Evolutionary conservation across 2,329 filamentous ascomycete species (phyloP).

Genomic region (Colletotrichum melonis): DNA sequence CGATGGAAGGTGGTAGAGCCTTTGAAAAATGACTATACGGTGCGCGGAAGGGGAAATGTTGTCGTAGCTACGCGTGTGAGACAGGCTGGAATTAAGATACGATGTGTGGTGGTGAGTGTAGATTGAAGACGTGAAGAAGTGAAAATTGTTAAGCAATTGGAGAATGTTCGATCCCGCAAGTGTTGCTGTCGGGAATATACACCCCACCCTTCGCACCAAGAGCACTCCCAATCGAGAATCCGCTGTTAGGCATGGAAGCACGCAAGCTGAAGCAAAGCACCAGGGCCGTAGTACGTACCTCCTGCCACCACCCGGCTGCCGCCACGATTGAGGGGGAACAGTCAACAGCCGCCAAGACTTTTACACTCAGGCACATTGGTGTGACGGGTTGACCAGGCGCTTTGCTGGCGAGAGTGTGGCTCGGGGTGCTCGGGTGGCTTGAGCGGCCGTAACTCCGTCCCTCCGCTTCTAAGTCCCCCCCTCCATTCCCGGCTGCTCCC

Average conservation of each 20-base stretch:
- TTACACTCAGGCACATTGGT: conserved; percentile 18
- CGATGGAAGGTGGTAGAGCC: not conserved
- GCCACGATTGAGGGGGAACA: not conserved
- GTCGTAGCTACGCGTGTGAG: not conserved
- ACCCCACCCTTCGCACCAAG: conserved; percentile 16
- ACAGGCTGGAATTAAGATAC: not conserved
- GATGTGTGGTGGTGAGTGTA: not conserved
- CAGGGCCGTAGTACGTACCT: not conserved
- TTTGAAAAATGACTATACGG: not conserved
- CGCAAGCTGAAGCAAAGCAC: no score
- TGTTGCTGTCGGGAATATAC: not conserved
- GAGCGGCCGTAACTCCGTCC: conserved; percentile 1
- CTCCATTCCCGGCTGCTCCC: not conserved
- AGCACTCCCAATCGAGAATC: not conserved
- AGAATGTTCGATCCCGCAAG: conserved; percentile 23
- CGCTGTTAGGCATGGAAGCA: not conserved
- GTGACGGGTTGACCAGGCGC: no score
- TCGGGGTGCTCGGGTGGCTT: conserved; percentile 33
- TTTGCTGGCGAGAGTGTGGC: conserved; percentile 7
- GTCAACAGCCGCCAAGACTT: not conserved
- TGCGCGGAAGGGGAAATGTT: not conserved
- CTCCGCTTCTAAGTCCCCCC: no score
- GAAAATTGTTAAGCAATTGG: conserved; percentile 33
- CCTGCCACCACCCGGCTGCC: not conserved
- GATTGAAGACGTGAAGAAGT: not conserved